Evolutionary conservation across 495 filamentous ascomycete species (phyloP), one percentile per base, ranked within the genome.

Genomic region (Penicillium taxi): DNA sequence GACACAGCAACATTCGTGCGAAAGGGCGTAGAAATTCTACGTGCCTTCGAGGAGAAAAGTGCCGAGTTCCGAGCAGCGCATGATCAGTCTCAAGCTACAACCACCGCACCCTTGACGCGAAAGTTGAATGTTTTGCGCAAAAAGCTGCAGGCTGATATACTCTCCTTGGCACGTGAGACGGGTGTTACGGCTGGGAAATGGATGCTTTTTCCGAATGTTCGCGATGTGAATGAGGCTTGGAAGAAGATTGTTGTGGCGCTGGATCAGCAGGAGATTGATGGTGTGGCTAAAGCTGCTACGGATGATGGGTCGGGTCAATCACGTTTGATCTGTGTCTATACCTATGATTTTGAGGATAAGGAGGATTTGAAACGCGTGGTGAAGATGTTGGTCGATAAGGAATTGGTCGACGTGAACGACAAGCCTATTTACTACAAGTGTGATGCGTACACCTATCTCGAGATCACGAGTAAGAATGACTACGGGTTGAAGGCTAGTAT

Each of bases 371-470:
- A 63, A 39, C 67, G 82, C 25, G 81, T 91, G 11, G 44, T 85
- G 38, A 44, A 59, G 44, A 69, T 62, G 40, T 48, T 93, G 43
- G 67, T 70, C 26, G 62, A 73, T 28, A 51, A 86, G 37, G 76
- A 70, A 4, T 51, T 90, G 37, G 66, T 81, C 13, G 64, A 65
- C 14, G 39, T 41, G 17, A 55, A 54, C 3, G 59, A 61, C 0
- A 64, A 53, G 38, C 64, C 68, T 9, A 74, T 93, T 33, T 89
- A 83, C 42, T 94, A 93, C 56, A 91, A 93, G 52, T 72, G 67
- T 67, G 86, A 93, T 69, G 82, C 77, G 1, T 89, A 75, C 45
- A 90, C 87, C 1, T 62, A 80, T 47, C 61, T 93, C 18, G 74
- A 75, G 7, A 76, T 93, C 22, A 70, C 67, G 24, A 62, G 65